Conservation (phyloP, 371 early-diverging fungal genomes). For the Caulochytrium protostelioides region DNA sequence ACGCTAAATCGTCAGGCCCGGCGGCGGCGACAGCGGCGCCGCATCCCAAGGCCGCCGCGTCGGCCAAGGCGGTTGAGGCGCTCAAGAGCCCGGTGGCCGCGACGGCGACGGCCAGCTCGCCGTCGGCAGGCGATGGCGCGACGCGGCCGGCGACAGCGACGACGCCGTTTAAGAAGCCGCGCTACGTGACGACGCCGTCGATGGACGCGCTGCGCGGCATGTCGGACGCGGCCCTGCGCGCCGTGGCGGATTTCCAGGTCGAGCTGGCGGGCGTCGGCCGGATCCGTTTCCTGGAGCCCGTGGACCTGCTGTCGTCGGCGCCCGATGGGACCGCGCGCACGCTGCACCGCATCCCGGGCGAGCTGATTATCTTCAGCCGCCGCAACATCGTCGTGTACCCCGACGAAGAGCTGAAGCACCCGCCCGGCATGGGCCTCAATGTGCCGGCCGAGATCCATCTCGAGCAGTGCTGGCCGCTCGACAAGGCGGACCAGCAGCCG, state of each 20-base stretch:
- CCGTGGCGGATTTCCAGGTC: slow-evolving; percentile 48
- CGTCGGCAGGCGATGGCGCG: not conserved
- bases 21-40: slow-evolving; percentile 1
- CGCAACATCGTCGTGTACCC: slow-evolving; percentile 62
- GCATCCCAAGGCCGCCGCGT: not conserved
- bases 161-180: slow-evolving; percentile 5
- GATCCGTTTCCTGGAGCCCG: slow-evolving; percentile 49
- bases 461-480: slow-evolving; percentile 54
- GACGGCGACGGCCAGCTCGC: not conserved
- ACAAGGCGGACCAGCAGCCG: slow-evolving; percentile 44
- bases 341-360: slow-evolving; percentile 41
- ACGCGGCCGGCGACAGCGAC: not conserved
- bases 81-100: not conserved
- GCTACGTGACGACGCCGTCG: slow-evolving; percentile 43
- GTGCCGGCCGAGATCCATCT: slow-evolving; percentile 61
- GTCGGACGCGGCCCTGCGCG: slow-evolving; percentile 43
- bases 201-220: slow-evolving; percentile 28
- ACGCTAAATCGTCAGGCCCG: slow-evolving; percentile 1
- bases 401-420: slow-evolving; percentile 40
- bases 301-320: slow-evolving; percentile 51
- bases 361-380: slow-evolving; percentile 44
- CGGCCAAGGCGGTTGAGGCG: not conserved
- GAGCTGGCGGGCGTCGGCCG: slow-evolving; percentile 48
- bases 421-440: slow-evolving; percentile 67
- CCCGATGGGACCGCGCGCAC: slow-evolving; percentile 12